These are phyloP conservation scores for Epichloe scottii DNA, from an alignment of 2,329 filamentous ascomycete species.

Conservation along the genomic window DNA sequence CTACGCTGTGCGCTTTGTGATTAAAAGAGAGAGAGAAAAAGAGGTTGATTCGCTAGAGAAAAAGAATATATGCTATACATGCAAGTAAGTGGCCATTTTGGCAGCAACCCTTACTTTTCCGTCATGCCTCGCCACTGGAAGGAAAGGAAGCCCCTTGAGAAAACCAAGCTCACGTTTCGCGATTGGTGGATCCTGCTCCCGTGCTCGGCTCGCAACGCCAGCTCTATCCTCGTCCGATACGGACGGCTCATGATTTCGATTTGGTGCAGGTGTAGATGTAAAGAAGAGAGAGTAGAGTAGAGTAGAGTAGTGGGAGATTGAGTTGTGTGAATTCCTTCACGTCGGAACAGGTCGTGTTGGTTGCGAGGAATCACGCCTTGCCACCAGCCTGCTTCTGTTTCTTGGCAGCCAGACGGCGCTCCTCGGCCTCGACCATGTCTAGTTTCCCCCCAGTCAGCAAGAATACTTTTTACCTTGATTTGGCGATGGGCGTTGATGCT, in stretches of 20 bases:
- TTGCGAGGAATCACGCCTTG: constrained; percentile 8
- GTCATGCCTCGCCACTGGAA: not conserved
- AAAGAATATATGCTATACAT: not conserved
- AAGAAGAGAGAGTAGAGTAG: not conserved
- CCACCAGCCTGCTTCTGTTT: constrained; percentile 18
- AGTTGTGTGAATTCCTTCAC: not conserved
- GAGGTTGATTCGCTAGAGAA: not conserved
- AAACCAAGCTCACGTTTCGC: too few species aligned
- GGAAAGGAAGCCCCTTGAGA: not conserved
- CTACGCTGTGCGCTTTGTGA: too few species aligned
- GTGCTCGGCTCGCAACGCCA: not conserved
- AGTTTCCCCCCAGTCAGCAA: constrained; percentile 7
- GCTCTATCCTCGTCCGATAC: not conserved
- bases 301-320: not conserved
- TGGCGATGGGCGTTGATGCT: too few species aligned
- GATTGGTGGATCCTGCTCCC: not conserved
- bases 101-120: not conserved
- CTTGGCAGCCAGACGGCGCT: constrained; percentile 41
- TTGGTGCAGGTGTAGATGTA: not conserved
- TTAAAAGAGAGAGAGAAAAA: too few species aligned
- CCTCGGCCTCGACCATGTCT: constrained; percentile 78
- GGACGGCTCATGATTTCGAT: not conserved
- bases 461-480: too few species aligned
- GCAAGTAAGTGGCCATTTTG: not conserved
- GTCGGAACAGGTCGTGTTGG: not conserved